These are phyloP conservation scores for Ceratobasidium papillatum DNA, from an alignment of 1,284 basidiomycete species.

Conservation along the genomic window DNA sequence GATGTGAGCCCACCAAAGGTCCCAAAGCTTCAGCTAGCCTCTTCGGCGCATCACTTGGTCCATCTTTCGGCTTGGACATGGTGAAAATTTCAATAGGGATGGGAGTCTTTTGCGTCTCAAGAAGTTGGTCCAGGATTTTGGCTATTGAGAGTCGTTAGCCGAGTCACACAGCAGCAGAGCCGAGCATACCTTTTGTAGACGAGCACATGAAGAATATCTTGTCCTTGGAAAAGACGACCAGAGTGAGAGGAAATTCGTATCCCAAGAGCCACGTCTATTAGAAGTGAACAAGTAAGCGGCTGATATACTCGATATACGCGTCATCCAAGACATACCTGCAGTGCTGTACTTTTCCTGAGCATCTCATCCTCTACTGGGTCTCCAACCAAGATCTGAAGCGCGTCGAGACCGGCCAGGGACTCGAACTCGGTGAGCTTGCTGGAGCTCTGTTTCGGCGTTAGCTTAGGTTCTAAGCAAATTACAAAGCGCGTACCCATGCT, in stretches of 20 bases:
- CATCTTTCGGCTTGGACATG: conserved; percentile 78
- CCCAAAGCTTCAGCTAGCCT: conserved; percentile 64
- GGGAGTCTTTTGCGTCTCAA: conserved; percentile 58
- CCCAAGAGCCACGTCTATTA: conserved; percentile 91
- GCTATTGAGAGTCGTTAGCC: conserved; percentile 57
- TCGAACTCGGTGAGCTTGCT: conserved; percentile 74
- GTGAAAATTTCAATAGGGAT: conserved; percentile 73
- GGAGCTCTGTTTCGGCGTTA: conserved; percentile 58
- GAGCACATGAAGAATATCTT: conserved; percentile 86
- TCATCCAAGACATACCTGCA: conserved; percentile 70
- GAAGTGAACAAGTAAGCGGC: conserved; percentile 26
- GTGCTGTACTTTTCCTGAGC: conserved; percentile 85
- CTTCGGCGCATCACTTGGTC: conserved; percentile 70
- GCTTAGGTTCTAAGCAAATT: neutral
- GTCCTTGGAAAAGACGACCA: conserved; percentile 82
- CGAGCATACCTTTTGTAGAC: conserved; percentile 79
- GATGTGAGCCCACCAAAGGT: conserved; percentile 1
- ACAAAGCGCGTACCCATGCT: conserved; percentile 19
- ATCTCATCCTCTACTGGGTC: conserved; percentile 87
- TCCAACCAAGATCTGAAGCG: conserved; percentile 80
- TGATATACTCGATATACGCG: neutral
- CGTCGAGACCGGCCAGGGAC: conserved; percentile 71
- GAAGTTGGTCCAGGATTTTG: conserved; percentile 76
- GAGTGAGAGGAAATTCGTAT: conserved; percentile 95
- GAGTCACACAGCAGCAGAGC: conserved; percentile 21